phyloP scores from a whole-genome alignment of 495 filamentous ascomycete species.

The Hypoxylon trugodes region DNA sequence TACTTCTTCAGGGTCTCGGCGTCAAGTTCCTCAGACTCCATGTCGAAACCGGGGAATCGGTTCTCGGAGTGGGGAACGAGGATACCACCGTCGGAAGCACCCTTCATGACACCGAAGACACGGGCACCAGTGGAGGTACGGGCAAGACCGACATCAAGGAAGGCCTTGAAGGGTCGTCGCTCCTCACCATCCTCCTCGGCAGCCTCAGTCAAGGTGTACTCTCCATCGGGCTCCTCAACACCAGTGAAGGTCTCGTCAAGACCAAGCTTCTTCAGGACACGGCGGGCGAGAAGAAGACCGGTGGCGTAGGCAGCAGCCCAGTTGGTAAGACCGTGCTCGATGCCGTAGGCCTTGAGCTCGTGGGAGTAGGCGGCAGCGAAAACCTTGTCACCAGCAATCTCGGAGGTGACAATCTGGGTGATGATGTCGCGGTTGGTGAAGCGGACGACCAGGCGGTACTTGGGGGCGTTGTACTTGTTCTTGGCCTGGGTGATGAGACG shows the following conservation, averaged over 20 bases:
- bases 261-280: slow-evolving; percentile 93
- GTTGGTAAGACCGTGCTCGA: slow-evolving; percentile 99
- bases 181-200: slow-evolving; percentile 81
- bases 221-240: slow-evolving; percentile 94
- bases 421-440: slow-evolving; percentile 99
- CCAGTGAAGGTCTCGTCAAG: slow-evolving; percentile 90
- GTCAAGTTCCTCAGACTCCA: slow-evolving; percentile 95
- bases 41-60: slow-evolving; percentile 98
- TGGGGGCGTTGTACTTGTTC: slow-evolving; percentile 99
- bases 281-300: slow-evolving; percentile 95
- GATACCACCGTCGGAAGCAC: slow-evolving; percentile 97
- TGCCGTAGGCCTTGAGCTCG: slow-evolving; percentile 96
- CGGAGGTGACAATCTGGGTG: slow-evolving; percentile 94
- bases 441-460: slow-evolving; percentile 99
- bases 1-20: slow-evolving; percentile 97
- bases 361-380: slow-evolving; percentile 92
- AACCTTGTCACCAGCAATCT: slow-evolving; percentile 98
- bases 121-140: slow-evolving; percentile 97
- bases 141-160: slow-evolving; percentile 96
- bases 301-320: slow-evolving; percentile 98
- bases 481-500: slow-evolving; percentile 99
- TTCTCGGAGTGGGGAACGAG: slow-evolving; percentile 97
- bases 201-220: slow-evolving; percentile 92
- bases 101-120: slow-evolving; percentile 99
- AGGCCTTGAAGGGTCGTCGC: slow-evolving; percentile 97